phyloP scores from a whole-genome alignment of 305 asterid genomes.

The Caryopteris hybrid region DNA sequence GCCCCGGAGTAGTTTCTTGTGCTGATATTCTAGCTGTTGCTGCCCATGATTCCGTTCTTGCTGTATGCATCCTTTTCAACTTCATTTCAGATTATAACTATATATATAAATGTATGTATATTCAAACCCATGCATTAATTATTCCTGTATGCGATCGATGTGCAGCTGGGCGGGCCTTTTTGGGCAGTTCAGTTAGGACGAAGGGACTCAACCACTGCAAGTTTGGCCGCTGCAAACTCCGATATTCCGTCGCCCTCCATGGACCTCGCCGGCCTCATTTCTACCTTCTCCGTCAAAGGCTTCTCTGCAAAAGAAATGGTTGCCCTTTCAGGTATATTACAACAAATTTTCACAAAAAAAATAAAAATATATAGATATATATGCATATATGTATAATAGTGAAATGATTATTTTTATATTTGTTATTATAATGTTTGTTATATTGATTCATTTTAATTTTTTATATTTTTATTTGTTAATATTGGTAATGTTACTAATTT shows the following conservation, averaged over 20 bases:
- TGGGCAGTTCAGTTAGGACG: constrained; percentile 58
- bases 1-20: constrained; percentile 68
- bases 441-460: no score
- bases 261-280: constrained; percentile 39
- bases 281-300: constrained; percentile 52
- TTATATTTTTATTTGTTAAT: no score
- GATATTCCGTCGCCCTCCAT: constrained; percentile 46
- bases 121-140: no score
- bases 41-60: constrained; percentile 60
- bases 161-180: constrained; percentile 54
- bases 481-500: no score
- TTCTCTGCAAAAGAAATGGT: constrained; percentile 56
- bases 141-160: no score
- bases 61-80: constrained; percentile 16
- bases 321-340: constrained; percentile 47
- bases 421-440: no score
- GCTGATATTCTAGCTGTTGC: constrained; percentile 70
- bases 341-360: background rate
- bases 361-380: no score
- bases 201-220: constrained; percentile 66
- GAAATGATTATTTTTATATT: no score
- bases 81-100: background rate
- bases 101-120: no score
- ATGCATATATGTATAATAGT: no score
- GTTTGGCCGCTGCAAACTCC: constrained; percentile 37